Conservation (phyloP, 1,284 basidiomycete genomes). For the Fomitopsis pinicola region DNA sequence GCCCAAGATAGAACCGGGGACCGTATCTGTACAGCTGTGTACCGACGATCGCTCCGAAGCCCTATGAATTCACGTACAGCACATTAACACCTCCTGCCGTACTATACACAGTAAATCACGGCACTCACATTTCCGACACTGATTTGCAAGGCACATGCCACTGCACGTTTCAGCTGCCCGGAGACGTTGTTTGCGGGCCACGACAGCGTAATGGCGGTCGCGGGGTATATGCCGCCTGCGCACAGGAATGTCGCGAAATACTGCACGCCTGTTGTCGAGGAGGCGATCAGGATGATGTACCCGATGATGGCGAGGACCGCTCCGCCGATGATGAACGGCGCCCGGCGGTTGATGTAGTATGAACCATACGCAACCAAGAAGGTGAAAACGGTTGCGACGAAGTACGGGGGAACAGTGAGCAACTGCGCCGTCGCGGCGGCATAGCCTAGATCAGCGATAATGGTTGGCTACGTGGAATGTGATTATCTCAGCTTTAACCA, state of each 20-base stretch:
- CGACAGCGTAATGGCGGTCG: slow-evolving; percentile 35
- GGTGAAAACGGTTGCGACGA: slow-evolving; percentile 45
- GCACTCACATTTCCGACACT: slow-evolving; percentile 46
- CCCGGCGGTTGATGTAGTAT: slow-evolving; percentile 40
- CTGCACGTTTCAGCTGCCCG: slow-evolving; percentile 65
- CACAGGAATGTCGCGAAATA: slow-evolving; percentile 15
- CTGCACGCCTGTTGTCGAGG: slow-evolving; percentile 27
- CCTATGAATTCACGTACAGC: background rate
- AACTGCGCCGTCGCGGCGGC: slow-evolving; percentile 54
- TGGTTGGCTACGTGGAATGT: slow-evolving; percentile 41
- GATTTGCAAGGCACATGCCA: slow-evolving; percentile 65
- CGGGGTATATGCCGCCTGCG: slow-evolving; percentile 41
- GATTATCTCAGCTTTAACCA: background rate
- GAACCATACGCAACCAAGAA: slow-evolving; percentile 21
- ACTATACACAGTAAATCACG: too few species aligned
- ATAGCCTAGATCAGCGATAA: slow-evolving; percentile 40
- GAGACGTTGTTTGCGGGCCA: slow-evolving; percentile 74
- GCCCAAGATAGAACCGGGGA: slow-evolving; percentile 9
- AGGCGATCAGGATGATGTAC: slow-evolving; percentile 56
- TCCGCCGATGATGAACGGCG: slow-evolving; percentile 54
- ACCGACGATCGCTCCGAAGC: slow-evolving; percentile 10
- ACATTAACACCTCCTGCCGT: background rate
- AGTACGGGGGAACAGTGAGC: slow-evolving; percentile 33
- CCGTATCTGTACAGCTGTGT: slow-evolving; percentile 9
- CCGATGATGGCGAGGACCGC: slow-evolving; percentile 55